Evolutionary conservation across 1,284 basidiomycete genomes (phyloP).

Genomic region (Violaceomyces palustris): DNA sequence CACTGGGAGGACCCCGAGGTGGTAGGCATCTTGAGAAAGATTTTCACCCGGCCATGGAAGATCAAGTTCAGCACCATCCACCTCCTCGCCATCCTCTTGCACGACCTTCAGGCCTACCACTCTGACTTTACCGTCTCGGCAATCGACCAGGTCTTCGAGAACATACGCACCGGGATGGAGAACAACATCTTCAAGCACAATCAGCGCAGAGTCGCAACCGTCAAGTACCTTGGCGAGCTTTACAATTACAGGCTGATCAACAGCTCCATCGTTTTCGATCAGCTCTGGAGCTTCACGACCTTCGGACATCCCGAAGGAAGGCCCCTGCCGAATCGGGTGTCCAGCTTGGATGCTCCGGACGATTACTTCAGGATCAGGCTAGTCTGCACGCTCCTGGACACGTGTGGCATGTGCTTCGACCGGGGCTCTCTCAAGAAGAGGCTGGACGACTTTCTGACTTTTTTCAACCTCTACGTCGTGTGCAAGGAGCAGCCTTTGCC

Average conservation of each 20-base stretch:
- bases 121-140: slow-evolving; percentile 80
- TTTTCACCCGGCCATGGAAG: slow-evolving; percentile 95
- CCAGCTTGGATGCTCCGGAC: slow-evolving; percentile 79
- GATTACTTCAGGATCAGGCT: slow-evolving; percentile 93
- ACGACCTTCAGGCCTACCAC: slow-evolving; percentile 87
- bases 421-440: slow-evolving; percentile 83
- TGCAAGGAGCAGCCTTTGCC: slow-evolving; percentile 76
- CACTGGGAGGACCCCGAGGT: slow-evolving; percentile 79
- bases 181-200: slow-evolving; percentile 87
- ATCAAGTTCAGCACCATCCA: slow-evolving; percentile 85
- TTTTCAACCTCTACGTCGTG: slow-evolving; percentile 87
- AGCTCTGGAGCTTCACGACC: slow-evolving; percentile 87
- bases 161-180: slow-evolving; percentile 82
- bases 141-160: slow-evolving; percentile 90
- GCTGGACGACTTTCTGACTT: slow-evolving; percentile 82
- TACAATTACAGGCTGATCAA: slow-evolving; percentile 94
- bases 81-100: slow-evolving; percentile 86
- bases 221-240: slow-evolving; percentile 91
- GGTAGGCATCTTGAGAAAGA: slow-evolving; percentile 59
- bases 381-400: slow-evolving; percentile 85
- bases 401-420: slow-evolving; percentile 97
- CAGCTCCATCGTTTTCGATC: slow-evolving; percentile 84
- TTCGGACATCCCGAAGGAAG: slow-evolving; percentile 92
- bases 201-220: slow-evolving; percentile 80
- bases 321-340: slow-evolving; percentile 73